These are phyloP conservation scores for Cyberlindnera xylosilytica DNA, from an alignment of 805 yeast genomes.

Conservation along the genomic window DNA sequence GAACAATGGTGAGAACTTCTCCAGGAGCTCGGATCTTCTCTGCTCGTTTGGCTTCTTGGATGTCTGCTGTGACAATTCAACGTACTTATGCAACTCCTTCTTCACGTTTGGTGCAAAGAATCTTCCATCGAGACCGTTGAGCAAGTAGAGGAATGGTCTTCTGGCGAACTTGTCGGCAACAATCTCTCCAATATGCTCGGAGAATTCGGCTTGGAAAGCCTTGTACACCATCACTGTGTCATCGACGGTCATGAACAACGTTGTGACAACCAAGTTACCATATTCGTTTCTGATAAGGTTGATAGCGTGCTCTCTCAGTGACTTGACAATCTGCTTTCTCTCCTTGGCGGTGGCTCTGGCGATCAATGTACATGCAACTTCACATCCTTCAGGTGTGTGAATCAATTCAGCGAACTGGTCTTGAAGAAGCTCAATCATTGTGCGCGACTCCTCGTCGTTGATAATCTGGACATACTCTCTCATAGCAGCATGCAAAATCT, in stretches of 20 bases:
- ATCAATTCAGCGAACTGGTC: constrained; percentile 94
- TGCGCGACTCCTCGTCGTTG: constrained; percentile 66
- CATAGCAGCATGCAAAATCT: constrained; percentile 95
- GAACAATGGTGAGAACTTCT: constrained; percentile 62
- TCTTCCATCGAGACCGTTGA: constrained; percentile 75
- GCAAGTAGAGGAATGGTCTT: constrained; percentile 80
- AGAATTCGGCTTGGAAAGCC: constrained; percentile 61
- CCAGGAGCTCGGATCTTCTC: constrained; percentile 68
- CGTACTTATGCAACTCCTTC: constrained; percentile 57
- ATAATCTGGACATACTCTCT: constrained; percentile 77
- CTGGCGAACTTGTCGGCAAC: constrained; percentile 75
- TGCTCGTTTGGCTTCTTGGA: constrained; percentile 81
- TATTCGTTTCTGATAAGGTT: constrained; percentile 78
- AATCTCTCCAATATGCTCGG: constrained; percentile 50
- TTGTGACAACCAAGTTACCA: constrained; percentile 78
- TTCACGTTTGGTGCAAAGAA: constrained; percentile 73
- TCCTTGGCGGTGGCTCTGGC: constrained; percentile 90
- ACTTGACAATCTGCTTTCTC: constrained; percentile 72
- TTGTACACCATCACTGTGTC: constrained; percentile 84
- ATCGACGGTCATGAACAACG: constrained; percentile 83
- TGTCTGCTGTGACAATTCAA: constrained; percentile 60
- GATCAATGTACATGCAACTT: constrained; percentile 79
- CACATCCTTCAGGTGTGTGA: constrained; percentile 92
- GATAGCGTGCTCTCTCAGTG: constrained; percentile 71
- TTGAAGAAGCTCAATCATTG: constrained; percentile 74